Conservation (phyloP, 306 rosid species). For the Fragaria vesca region DNA sequence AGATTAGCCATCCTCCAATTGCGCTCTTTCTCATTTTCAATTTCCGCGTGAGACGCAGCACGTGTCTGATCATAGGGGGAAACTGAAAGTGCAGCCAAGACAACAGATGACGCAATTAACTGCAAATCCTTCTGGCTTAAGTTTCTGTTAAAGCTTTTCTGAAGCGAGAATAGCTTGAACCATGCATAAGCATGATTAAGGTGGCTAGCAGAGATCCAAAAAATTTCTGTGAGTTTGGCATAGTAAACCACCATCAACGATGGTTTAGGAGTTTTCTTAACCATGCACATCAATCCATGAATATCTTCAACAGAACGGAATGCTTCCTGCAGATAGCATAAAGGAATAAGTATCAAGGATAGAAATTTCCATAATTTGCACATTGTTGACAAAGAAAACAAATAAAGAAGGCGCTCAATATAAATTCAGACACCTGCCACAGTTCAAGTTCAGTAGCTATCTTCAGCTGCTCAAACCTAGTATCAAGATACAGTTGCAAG, state of each 20-base stretch:
- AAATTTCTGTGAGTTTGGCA: conserved; percentile 85
- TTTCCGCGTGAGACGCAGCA: conserved; percentile 79
- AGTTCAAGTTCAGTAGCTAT: conserved; percentile 91
- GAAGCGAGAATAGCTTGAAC: conserved; percentile 87
- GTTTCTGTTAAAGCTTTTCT: conserved; percentile 90
- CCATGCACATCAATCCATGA: conserved; percentile 96
- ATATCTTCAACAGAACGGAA: conserved; percentile 94
- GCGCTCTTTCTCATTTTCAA: conserved; percentile 86
- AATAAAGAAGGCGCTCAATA: neutral
- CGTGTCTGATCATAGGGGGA: conserved; percentile 70
- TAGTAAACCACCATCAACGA: conserved; percentile 97
- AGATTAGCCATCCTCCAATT: conserved; percentile 90
- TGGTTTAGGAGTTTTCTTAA: conserved; percentile 89
- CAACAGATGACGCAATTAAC: conserved; percentile 94
- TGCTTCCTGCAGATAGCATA: conserved; percentile 70
- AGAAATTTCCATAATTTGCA: neutral
- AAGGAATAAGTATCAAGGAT: neutral
- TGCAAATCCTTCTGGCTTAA: conserved; percentile 96
- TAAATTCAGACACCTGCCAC: conserved; percentile 71
- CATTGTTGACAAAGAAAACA: neutral
- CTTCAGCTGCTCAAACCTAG: conserved; percentile 96
- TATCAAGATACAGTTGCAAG: conserved; percentile 88
- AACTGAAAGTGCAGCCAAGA: conserved; percentile 89
- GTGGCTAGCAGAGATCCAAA: conserved; percentile 85
- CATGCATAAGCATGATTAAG: conserved; percentile 95